These are phyloP conservation scores for Moesziomyces parantarcticus DNA, from an alignment of 1,284 basidiomycete species.

Conservation along the genomic window DNA sequence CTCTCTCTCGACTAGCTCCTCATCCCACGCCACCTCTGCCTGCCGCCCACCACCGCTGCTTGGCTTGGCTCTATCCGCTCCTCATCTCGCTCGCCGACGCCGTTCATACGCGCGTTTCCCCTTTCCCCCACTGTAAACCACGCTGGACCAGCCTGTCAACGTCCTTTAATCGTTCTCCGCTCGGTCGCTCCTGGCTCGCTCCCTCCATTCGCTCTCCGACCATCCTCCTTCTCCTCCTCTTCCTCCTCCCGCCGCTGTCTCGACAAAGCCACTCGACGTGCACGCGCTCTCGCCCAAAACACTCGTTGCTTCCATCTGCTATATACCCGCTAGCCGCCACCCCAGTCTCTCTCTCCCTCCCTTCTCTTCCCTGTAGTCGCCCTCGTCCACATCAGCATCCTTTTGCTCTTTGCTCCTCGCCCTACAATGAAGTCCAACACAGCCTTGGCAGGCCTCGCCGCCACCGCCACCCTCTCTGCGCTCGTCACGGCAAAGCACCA, in stretches of 20 bases:
- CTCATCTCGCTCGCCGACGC: too few relatives aligned
- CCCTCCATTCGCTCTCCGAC: not conserved
- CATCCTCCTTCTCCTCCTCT: not conserved
- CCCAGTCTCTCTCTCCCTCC: not conserved
- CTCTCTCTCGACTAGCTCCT: too few relatives aligned
- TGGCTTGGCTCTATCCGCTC: too few relatives aligned
- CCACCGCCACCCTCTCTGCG: slow-evolving; percentile 26
- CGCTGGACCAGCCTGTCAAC: not conserved
- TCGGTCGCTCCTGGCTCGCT: too few relatives aligned
- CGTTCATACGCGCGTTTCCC: not conserved
- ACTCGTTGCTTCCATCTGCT: not conserved
- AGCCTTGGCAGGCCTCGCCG: slow-evolving; percentile 30
- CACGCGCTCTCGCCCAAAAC: slow-evolving; percentile 4
- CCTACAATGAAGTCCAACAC: slow-evolving; percentile 33
- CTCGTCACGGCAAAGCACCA: slow-evolving; percentile 21
- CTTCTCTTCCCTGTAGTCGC: not conserved
- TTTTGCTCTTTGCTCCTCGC: not conserved
- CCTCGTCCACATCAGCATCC: not conserved
- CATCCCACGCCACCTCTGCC: too few relatives aligned
- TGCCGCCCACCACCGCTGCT: too few relatives aligned
- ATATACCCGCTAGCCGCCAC: not conserved
- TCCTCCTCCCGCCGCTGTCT: too few relatives aligned
- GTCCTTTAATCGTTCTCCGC: not conserved
- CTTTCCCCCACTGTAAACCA: not conserved
- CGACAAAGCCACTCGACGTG: too few relatives aligned